A percentile compares a stretch with the other conserved stretches of the same genome.
Evolutionary conservation across 306 rosid genomes (phyloP).

Genomic region (Begonia fuchsioides): DNA sequence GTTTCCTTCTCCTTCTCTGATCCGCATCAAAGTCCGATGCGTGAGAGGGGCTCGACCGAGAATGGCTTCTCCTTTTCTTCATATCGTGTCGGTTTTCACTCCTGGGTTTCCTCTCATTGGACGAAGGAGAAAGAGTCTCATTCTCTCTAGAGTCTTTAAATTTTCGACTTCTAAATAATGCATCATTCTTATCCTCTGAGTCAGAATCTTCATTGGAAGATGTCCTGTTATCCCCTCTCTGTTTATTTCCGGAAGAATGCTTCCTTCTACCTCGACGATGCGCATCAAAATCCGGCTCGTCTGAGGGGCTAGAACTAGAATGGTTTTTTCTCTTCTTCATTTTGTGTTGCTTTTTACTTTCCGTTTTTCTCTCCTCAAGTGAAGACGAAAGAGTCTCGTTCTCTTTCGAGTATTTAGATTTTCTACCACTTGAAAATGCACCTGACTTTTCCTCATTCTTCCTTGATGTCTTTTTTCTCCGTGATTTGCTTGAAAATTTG

Average conservation of each 20-base stretch:
- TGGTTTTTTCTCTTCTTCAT: slow-evolving; percentile 26
- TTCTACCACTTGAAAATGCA: slow-evolving; percentile 10
- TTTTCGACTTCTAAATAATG: slow-evolving; percentile 11
- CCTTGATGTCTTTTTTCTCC: slow-evolving; percentile 32
- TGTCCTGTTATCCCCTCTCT: no score
- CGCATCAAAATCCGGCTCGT: not conserved
- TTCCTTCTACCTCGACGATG: no score
- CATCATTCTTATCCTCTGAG: slow-evolving; percentile 26
- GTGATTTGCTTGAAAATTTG: slow-evolving; percentile 54
- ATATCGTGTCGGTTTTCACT: slow-evolving; percentile 28
- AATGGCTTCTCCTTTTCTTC: slow-evolving; percentile 23
- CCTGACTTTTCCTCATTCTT: slow-evolving; percentile 36
- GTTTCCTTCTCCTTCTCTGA: slow-evolving; percentile 13
- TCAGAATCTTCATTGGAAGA: no score
- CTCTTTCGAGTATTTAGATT: slow-evolving; percentile 21
- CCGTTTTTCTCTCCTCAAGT: slow-evolving; percentile 28
- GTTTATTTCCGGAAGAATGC: no score
- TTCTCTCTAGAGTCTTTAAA: slow-evolving; percentile 23
- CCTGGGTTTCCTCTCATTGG: slow-evolving; percentile 32
- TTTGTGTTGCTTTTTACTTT: slow-evolving; percentile 30
- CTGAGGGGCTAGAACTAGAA: slow-evolving; percentile 38
- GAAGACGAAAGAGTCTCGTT: slow-evolving; percentile 22
- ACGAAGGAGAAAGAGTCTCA: slow-evolving; percentile 22
- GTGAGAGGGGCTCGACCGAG: slow-evolving; percentile 40
- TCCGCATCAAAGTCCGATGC: slow-evolving; percentile 22